A percentile compares a stretch with the other conserved stretches of the same genome.
phyloP scores from a whole-genome alignment of 73 alveolate genomes.

The Symbiodinium natans region DNA sequence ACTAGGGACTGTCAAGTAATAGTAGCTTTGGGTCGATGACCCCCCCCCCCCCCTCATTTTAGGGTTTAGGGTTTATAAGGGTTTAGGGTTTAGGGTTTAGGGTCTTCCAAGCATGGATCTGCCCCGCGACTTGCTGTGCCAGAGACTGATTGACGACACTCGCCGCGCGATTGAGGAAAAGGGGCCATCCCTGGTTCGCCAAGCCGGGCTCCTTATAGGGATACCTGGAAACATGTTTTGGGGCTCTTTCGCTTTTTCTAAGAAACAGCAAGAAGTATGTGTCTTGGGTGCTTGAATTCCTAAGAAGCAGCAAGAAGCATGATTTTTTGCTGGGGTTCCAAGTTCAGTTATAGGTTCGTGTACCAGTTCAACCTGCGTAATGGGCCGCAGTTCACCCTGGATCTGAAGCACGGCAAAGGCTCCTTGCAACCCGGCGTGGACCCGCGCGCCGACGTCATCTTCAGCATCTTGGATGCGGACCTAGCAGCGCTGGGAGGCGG shows the following conservation, averaged over 20 bases:
- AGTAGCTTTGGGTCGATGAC: too few relatives aligned
- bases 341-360: too few relatives aligned
- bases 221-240: not conserved
- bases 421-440: constrained; percentile 44
- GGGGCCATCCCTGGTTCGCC: constrained; percentile 76
- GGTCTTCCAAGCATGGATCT: not conserved
- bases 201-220: constrained; percentile 8
- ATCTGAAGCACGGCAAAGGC: constrained; percentile 72
- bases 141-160: not conserved
- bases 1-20: too few relatives aligned
- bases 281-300: too few relatives aligned
- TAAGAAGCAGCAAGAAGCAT: too few relatives aligned
- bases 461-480: constrained; percentile 54
- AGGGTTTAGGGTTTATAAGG: too few relatives aligned
- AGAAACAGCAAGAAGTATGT: too few relatives aligned
- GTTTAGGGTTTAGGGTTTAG: too few relatives aligned
- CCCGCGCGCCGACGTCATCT: constrained; percentile 4
- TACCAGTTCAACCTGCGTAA: constrained; percentile 51
- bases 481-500: constrained; percentile 56
- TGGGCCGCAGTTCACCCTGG: constrained; percentile 35
- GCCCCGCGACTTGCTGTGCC: constrained; percentile 7
- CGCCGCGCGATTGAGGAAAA: constrained; percentile 30
- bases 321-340: too few relatives aligned
- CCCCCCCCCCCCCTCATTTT: too few relatives aligned
- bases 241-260: too few relatives aligned